Base-by-base conservation (phyloP, 225 moss, liverwort and hornwort genomes). In the Ulota crispa region DNA sequence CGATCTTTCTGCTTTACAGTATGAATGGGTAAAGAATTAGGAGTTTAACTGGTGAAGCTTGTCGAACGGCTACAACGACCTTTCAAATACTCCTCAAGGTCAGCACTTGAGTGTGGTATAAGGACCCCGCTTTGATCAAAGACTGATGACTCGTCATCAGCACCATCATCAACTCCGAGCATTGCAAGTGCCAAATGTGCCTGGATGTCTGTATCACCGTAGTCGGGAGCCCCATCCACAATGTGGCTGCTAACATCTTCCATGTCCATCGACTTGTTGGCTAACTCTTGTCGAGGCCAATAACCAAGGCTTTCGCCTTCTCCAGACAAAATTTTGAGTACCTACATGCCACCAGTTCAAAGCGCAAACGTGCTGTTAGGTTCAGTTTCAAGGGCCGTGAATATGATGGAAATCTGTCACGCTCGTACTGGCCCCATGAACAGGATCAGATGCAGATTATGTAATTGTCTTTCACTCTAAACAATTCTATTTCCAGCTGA, bases 171-270 rank as follows among this genome's bases (percentile, higher is more conserved):
- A 43, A 91, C 87, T 12, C 91, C 91, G 16, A 91, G 85, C 91
- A 91, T 91, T 32, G 91, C 91, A 41, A 91, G 85, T 50, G 91
- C 91, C 60, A 91, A 74, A 63, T 91, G 89, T 24, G 89, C 85
- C 78, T 75, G 85, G 43, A 91, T 89, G 54, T 89, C 89, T 64
- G 83, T 80, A 66, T 85, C 91, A 77, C 85, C 85, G 36, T 85
- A 85, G 24, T 79, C 66, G 9, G 83, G 81, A 84, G 83, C 77
- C 47, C 89, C 89, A 34, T 91, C 88, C 72, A 89, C 68, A 61
- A 80, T 56, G 75, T 80, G 82, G 79, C 78, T 76, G 83, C 75
- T 71, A 13, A 70, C 71, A 73, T 91, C 91, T 59, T 91, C 91
- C 83, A 89, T 77, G 76, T 91, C 91, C 60, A 89, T 76, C 53